Conservation (phyloP, 495 filamentous ascomycete genomes). For the Hyaloscypha variabilis region DNA sequence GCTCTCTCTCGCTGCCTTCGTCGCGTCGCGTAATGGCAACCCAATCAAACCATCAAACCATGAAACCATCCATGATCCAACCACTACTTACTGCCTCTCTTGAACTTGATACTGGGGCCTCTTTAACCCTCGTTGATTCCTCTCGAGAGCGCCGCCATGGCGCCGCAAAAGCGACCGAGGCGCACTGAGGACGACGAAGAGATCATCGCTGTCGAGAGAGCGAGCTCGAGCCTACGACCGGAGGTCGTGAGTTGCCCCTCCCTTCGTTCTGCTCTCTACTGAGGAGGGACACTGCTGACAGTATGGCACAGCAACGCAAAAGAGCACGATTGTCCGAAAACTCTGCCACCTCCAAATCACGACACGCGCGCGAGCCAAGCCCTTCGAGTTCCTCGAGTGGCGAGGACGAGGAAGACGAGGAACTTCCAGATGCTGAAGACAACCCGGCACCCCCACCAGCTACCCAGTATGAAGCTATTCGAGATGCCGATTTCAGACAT, state of each 20-base stretch:
- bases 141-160: slow-evolving; percentile 19
- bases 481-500: slow-evolving; percentile 55
- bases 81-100: neutral
- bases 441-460: slow-evolving; percentile 13
- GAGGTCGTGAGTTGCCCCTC: slow-evolving; percentile 44
- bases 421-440: slow-evolving; percentile 5
- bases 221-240: slow-evolving; percentile 46
- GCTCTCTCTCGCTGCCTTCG: too few relatives aligned
- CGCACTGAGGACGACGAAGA: slow-evolving; percentile 50
- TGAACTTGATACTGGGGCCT: too few relatives aligned
- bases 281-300: neutral
- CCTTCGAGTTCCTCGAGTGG: slow-evolving; percentile 14
- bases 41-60: too few relatives aligned
- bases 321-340: slow-evolving; percentile 44
- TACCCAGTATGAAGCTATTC: slow-evolving; percentile 52
- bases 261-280: neutral
- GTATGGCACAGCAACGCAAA: slow-evolving; percentile 40
- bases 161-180: slow-evolving; percentile 24
- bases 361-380: slow-evolving; percentile 29
- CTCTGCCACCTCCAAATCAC: slow-evolving; percentile 29
- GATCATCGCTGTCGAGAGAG: slow-evolving; percentile 44
- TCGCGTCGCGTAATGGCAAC: too few relatives aligned
- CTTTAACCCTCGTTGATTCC: neutral
- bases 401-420: slow-evolving; percentile 19
- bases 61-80: too few relatives aligned